These are phyloP conservation scores for Claviceps capensis DNA, from an alignment of 2,329 filamentous ascomycete species.

Conservation along the genomic window DNA sequence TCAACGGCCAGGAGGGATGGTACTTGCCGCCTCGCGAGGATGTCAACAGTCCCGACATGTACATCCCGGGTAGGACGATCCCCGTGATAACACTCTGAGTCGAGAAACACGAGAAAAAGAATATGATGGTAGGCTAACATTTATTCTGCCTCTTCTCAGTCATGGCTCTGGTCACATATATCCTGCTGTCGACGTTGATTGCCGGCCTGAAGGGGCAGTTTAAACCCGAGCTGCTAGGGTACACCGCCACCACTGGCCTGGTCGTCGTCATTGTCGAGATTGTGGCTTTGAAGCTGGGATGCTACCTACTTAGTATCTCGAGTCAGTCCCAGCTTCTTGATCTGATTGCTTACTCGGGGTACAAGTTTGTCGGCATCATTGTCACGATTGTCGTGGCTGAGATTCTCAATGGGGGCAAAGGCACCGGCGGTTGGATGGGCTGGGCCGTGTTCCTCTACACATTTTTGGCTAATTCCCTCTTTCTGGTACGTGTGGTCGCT, in stretches of 20 bases:
- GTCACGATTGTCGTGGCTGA: constrained; percentile 71
- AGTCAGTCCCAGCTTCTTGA: constrained; percentile 90
- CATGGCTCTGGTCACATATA: constrained; percentile 97
- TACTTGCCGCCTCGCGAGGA: constrained; percentile 91
- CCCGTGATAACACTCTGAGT: neutral
- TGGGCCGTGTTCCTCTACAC: constrained; percentile 87
- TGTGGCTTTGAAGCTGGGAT: constrained; percentile 77
- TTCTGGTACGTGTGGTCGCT: constrained; percentile 50
- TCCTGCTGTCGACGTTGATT: constrained; percentile 80
- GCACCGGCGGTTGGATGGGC: constrained; percentile 76
- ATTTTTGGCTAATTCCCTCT: constrained; percentile 87
- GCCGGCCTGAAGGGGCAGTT: constrained; percentile 85
- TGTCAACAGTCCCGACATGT: constrained; percentile 97
- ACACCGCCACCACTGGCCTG: constrained; percentile 73
- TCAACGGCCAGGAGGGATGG: constrained; percentile 56
- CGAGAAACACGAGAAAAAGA: neutral
- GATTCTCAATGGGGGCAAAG: constrained; percentile 61
- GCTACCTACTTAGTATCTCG: constrained; percentile 85
- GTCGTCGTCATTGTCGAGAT: constrained; percentile 81
- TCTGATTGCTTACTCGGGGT: constrained; percentile 88
- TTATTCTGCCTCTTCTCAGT: constrained; percentile 25
- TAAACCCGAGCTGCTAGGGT: constrained; percentile 83
- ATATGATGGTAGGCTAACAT: too few relatives aligned
- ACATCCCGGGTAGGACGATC: constrained; percentile 56
- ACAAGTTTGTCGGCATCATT: constrained; percentile 97